Conservation (phyloP, 192 early-diverging fungal species). For the Glomus cerebriforme region DNA sequence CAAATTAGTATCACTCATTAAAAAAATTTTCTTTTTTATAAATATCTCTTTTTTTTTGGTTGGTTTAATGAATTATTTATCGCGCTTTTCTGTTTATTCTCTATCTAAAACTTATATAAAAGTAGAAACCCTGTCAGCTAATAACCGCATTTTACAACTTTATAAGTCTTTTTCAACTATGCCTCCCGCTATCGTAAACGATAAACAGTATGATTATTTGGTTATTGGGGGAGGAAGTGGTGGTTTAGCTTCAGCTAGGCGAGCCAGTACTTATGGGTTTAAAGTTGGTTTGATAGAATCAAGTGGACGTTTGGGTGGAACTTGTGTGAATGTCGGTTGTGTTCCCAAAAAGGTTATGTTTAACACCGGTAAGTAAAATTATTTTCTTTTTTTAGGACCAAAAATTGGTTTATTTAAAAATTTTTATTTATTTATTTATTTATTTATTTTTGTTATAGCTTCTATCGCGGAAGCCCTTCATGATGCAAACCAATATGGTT, state of each 20-base stretch:
- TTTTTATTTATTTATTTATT: not conserved
- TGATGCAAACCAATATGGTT: conserved; percentile 92
- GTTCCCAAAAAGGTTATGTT: conserved; percentile 96
- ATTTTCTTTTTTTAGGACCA: not conserved
- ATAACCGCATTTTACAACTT: not conserved
- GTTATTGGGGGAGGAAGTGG: conserved; percentile 93
- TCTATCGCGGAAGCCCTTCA: conserved; percentile 83
- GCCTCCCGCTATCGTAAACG: not conserved
- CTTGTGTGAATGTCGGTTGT: conserved; percentile 96
- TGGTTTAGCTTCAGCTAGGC: conserved; percentile 87
- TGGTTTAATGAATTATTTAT: not conserved
- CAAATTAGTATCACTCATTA: no score
- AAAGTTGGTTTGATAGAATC: conserved; percentile 89
- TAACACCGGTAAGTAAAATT: conserved; percentile 72
- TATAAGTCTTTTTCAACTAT: conserved; percentile 10
- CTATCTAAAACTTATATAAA: not conserved
- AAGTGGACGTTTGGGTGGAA: conserved; percentile 75
- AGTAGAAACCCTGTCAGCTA: not conserved
- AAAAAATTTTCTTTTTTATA: not conserved
- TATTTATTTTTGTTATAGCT: no score
- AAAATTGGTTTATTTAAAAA: conserved; percentile 3
- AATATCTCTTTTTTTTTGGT: not conserved
- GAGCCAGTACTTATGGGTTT: conserved; percentile 89
- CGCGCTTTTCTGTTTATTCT: not conserved
- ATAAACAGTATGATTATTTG: conserved; percentile 77